phyloP scores from a whole-genome alignment of 768 basidiomycete species.

The Suillus subluteus region DNA sequence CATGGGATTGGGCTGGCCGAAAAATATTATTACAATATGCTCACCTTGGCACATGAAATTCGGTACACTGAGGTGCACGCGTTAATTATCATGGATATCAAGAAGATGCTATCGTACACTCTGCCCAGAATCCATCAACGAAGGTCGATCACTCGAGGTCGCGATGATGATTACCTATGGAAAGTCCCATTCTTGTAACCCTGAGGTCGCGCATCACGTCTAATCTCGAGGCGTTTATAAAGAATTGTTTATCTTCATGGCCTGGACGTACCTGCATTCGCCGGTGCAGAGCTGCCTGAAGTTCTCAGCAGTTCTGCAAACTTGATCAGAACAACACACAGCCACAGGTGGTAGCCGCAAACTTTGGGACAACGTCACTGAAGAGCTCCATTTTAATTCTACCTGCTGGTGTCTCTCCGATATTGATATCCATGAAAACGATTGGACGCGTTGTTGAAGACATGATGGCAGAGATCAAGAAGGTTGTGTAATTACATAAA shows the following conservation, averaged over 20 bases:
- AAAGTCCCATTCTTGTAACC: constrained; percentile 93
- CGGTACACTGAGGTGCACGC: constrained; percentile 56
- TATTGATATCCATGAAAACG: constrained; percentile 96
- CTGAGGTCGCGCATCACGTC: constrained; percentile 74
- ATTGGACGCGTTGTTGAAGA: constrained; percentile 70
- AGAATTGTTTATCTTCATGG: constrained; percentile 11
- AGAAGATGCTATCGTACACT: constrained; percentile 56
- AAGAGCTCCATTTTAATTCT: constrained; percentile 98
- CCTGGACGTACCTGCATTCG: constrained; percentile 74
- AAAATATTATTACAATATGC: constrained; percentile 17
- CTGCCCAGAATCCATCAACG: constrained; percentile 39
- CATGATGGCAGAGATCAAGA: constrained; percentile 31
- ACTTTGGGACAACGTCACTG: constrained; percentile 96
- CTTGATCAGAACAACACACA: not conserved
- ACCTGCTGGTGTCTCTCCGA: constrained; percentile 95
- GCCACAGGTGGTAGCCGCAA: constrained; percentile 26
- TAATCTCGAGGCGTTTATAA: constrained; percentile 20
- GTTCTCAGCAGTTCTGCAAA: constrained; percentile 90
- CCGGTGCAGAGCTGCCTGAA: constrained; percentile 97
- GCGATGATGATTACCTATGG: constrained; percentile 66
- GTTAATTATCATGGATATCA: constrained; percentile 18
- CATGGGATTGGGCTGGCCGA: constrained; percentile 4
- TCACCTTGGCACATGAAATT: constrained; percentile 97
- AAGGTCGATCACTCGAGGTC: constrained; percentile 8
- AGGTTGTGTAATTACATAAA: not conserved